These are phyloP conservation scores for Pythium brachiatum DNA, from an alignment of 352 stramenopile species.

Conservation along the genomic window DNA sequence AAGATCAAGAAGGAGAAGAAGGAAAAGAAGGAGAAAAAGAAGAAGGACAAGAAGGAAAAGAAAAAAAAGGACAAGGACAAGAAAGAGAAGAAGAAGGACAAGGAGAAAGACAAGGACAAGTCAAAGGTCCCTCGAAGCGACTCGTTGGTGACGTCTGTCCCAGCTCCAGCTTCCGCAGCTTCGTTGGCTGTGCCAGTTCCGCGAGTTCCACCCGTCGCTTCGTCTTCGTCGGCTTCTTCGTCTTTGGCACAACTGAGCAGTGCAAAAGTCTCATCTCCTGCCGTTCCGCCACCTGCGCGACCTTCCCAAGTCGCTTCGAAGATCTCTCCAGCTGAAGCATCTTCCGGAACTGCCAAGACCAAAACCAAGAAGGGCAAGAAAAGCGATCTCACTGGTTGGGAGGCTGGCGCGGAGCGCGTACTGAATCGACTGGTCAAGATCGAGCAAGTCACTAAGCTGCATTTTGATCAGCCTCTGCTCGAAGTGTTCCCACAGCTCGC, in stretches of 20 bases:
- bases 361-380: constrained; percentile 81
- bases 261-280: neutral
- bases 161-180: neutral
- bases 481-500: constrained; percentile 73
- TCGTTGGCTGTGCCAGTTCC: neutral
- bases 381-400: constrained; percentile 70
- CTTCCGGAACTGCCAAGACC: constrained; percentile 26
- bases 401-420: constrained; percentile 60
- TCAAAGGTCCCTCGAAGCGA: neutral
- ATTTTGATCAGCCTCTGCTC: constrained; percentile 75
- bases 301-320: constrained; percentile 29
- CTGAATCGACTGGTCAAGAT: constrained; percentile 75
- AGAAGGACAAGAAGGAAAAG: constrained; percentile 59
- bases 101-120: constrained; percentile 24
- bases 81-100: constrained; percentile 42
- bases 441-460: constrained; percentile 74
- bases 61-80: constrained; percentile 58
- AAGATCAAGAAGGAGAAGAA: constrained; percentile 38
- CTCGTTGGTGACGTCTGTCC: neutral
- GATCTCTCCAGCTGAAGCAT: constrained; percentile 27
- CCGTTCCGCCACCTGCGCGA: neutral
- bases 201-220: neutral
- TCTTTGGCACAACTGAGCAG: neutral
- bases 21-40: constrained; percentile 74
- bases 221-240: neutral